Percentiles rank a stretch among this genome's conserved stretches.
These are phyloP conservation scores for Lodderomyces metapsilosis DNA, from an alignment of 1,139 yeast genomes.

Conservation along the genomic window DNA sequence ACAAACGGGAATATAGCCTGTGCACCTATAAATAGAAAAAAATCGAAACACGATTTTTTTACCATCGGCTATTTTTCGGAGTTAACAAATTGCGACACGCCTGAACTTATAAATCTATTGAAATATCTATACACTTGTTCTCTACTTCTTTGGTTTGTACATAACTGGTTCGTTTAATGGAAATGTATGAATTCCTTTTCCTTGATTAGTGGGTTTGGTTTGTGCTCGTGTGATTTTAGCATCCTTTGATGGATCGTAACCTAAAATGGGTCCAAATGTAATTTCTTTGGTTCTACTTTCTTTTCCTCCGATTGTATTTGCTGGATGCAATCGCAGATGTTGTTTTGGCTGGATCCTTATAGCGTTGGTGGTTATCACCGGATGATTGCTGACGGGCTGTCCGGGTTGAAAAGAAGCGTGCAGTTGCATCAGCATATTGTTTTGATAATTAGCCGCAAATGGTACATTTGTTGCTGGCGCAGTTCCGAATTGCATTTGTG, in stretches of 20 bases:
- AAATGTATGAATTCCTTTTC: constrained; percentile 26
- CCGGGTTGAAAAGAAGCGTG: not conserved
- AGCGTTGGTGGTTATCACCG: not conserved
- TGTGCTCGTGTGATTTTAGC: constrained; percentile 18
- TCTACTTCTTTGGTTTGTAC: constrained; percentile 33
- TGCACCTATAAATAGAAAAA: not conserved
- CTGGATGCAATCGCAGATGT: not conserved
- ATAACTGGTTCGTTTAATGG: constrained; percentile 35
- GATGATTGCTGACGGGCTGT: not conserved
- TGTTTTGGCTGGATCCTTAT: not conserved
- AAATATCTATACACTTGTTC: not conserved
- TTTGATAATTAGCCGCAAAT: constrained; percentile 2
- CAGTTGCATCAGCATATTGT: not conserved
- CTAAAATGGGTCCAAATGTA: constrained; percentile 43
- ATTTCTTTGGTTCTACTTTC: constrained; percentile 27
- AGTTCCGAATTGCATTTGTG: constrained; percentile 11
- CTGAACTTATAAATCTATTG: too few relatives aligned
- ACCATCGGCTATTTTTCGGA: too few relatives aligned
- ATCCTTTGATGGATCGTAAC: constrained; percentile 42
- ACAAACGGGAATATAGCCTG: too few relatives aligned
- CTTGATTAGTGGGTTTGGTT: constrained; percentile 16
- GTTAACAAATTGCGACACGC: too few relatives aligned
- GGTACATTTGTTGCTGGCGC: not conserved
- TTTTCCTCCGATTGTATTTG: not conserved
- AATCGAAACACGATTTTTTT: too few relatives aligned